Base-by-base conservation (phyloP, 257 asterid species). In the Salvia miltiorrhiza region DNA sequence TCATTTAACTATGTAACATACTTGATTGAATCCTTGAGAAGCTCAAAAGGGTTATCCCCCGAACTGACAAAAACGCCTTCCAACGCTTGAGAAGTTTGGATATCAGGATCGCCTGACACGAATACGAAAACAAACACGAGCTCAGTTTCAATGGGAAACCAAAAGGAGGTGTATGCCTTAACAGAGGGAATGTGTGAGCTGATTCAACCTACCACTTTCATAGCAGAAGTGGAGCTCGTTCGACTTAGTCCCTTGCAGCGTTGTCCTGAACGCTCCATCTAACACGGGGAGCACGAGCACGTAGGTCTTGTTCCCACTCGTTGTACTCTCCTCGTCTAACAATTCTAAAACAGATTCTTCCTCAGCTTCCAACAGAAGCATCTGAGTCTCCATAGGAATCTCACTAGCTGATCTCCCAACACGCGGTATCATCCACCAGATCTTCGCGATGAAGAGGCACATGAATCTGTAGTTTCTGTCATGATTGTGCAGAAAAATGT, bases 371-470 rank as follows among this genome's bases (percentile, higher is more conserved):
- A 87, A 21, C 5, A 85, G 86, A 35, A 88, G 92, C 89, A 85
- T 83, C 59, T 88, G 92, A 40, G 90, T 88, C 75, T 88, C 95
- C 62, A 82, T 10, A 16, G 95, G 95, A 44, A 86, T 78, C 24
- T 86, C 88, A 21, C 83, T 69, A 0, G 70, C 88, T 0, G 71
- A 81, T 63, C 60, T 86, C 47, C 95, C 95, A 8, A 84, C 73
- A 2, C 86, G 85, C 2, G 95, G 95, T 50, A 77, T 83, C 92
- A 88, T 88, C 95, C 95, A 88, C 95, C 95, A 88, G 12, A 88
- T 83, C 71, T 86, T 88, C 55, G 78, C 81, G 0, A 76, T 67
- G 69, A 80, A 88, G 9, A 88, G 84, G 65, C 90, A 82, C 79
- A 88, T 26, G 72, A 88, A 86, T 76, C 76, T 79, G 81, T 61